Evolutionary conservation across 164 flowering plant species (phyloP).

Genomic region (Saururus chinensis): DNA sequence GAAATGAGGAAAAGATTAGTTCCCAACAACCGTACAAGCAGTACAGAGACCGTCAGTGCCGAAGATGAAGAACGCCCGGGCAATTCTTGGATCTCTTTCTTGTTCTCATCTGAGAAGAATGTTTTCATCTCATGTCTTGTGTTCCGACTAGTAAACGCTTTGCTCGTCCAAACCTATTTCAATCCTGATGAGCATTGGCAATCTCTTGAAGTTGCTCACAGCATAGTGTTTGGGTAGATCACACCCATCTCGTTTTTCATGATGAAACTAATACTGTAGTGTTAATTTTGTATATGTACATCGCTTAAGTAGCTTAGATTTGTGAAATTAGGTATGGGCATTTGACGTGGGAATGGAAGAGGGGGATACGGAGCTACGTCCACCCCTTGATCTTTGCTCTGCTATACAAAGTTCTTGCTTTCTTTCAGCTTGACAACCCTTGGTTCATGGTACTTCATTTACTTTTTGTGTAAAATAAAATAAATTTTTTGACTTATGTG

Average conservation of each 20-base stretch:
- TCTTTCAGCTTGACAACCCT: slow-evolving; percentile 59
- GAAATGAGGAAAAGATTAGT: background rate
- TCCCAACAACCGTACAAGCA: background rate
- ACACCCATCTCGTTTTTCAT: background rate
- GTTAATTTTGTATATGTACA: background rate
- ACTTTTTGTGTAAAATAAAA: background rate
- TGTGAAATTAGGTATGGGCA: slow-evolving; percentile 64
- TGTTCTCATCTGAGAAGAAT: slow-evolving; percentile 24
- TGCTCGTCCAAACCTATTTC: slow-evolving; percentile 82
- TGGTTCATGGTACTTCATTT: slow-evolving; percentile 61
- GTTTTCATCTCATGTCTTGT: slow-evolving; percentile 46
- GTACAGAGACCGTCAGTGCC: background rate
- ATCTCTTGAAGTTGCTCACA: slow-evolving; percentile 87
- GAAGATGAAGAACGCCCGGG: background rate
- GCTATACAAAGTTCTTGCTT: slow-evolving; percentile 62
- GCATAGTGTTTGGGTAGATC: slow-evolving; percentile 75
- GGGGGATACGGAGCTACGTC: slow-evolving; percentile 81
- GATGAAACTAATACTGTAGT: too few relatives aligned
- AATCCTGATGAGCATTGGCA: slow-evolving; percentile 99
- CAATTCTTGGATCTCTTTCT: background rate
- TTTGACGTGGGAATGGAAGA: slow-evolving; percentile 96
- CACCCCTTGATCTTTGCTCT: slow-evolving; percentile 80
- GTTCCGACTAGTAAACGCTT: slow-evolving; percentile 43
- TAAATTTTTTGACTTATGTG: too few relatives aligned
- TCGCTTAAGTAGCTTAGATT: too few relatives aligned